These are phyloP conservation scores for Dioscorea zingiberensis DNA, from an alignment of 106 monocot species.

Conservation along the genomic window DNA sequence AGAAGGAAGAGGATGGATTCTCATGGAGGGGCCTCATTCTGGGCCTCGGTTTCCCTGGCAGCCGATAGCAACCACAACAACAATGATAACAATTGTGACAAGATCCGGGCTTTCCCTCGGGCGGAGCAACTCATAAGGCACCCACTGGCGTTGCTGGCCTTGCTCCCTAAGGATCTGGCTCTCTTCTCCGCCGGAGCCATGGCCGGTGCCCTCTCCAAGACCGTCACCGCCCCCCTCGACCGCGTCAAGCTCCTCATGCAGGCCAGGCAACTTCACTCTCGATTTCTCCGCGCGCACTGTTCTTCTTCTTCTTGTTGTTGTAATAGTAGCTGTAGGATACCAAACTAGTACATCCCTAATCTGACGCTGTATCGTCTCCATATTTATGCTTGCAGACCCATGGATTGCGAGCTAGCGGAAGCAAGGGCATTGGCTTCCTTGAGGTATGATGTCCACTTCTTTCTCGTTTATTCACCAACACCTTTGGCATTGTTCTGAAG, in stretches of 20 bases:
- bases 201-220: slow-evolving; percentile 77
- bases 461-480: neutral
- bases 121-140: slow-evolving; percentile 49
- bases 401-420: slow-evolving; percentile 37
- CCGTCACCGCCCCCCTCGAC: slow-evolving; percentile 89
- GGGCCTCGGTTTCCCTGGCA: too few relatives aligned
- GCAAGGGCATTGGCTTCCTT: slow-evolving; percentile 65
- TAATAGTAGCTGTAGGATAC: neutral
- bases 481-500: too few relatives aligned
- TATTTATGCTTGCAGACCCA: slow-evolving; percentile 50
- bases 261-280: slow-evolving; percentile 7
- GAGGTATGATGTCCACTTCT: slow-evolving; percentile 35
- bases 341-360: neutral
- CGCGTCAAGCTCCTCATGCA: slow-evolving; percentile 97
- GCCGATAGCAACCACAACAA: too few relatives aligned
- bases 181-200: slow-evolving; percentile 82
- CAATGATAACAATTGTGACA: too few relatives aligned
- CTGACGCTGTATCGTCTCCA: neutral
- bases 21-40: too few relatives aligned
- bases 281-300: neutral
- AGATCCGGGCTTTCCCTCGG: slow-evolving; percentile 13
- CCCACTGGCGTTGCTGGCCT: slow-evolving; percentile 67
- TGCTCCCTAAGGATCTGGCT: slow-evolving; percentile 55
- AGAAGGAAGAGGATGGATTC: too few relatives aligned
- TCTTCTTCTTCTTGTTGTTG: neutral